Evolutionary conservation across 176 grass and related monocot species (phyloP), one percentile per base, ranked within the genome.

Genomic region (Oryza longistaminata): DNA sequence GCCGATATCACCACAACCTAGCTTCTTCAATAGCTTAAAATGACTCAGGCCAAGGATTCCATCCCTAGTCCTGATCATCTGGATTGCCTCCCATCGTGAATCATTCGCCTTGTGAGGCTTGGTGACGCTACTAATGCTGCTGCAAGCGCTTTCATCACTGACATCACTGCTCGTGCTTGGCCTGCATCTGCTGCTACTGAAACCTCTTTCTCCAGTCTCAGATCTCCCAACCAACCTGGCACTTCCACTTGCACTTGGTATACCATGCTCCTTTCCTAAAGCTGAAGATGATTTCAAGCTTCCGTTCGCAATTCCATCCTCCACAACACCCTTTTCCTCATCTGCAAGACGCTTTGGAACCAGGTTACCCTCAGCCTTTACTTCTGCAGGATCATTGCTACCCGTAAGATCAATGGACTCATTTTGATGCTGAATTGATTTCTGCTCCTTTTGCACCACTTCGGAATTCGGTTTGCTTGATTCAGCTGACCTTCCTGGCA

Each of bases 61-160:
- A 10, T 96, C 88, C 58, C 88, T 85, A 15, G 21, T 79, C 17
- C 83, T 75, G 35, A 93, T 85, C 66, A 44, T 84, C 49, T 88
- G 93, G 75, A 96, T 96, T 50, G 93, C 88, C 88, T 93, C 93
- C 93, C 91, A 96, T 50, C 69, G 87, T 0, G 93, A 93, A 78
- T 93, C 91, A 29, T 93, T 96, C 46, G 91, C 81, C 79, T 96
- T 96, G 82, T 96, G 93, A 52, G 91, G 93, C 73, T 93, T 96
- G 37, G 70, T 89, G 58, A 87, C 82, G 71, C 90, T 88, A 68
- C 82, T 88, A 24, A 92, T 76, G 25, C 91, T 96, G 87, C 87
- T 93, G 88, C 91, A 96, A 0, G 89, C 87, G 74, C 94, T 96
- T 82, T 91, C 94, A 39, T 93, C 91, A 33, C 93, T 95, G 33